Conservation (phyloP, 2,329 filamentous ascomycete genomes). For the Fusarium chaquense region DNA sequence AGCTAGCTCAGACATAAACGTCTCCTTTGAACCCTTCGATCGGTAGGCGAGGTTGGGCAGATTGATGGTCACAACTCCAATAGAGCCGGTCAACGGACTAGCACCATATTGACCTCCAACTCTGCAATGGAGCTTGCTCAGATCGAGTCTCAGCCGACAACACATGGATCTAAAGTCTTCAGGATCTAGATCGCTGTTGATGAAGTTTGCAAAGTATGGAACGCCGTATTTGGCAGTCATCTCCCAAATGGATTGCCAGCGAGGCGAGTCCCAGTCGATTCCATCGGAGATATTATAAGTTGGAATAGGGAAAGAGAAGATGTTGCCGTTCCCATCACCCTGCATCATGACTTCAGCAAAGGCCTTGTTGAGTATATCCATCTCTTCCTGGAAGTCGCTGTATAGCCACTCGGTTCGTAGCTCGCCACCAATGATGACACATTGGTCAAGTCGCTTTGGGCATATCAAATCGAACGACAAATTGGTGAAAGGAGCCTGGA, state of each 20-base stretch:
- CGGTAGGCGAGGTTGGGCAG: conserved; percentile 40
- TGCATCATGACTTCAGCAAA: conserved; percentile 46
- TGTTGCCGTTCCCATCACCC: conserved; percentile 43
- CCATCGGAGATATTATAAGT: conserved; percentile 43
- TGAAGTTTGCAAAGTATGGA: conserved; percentile 45
- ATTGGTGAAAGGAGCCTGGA: conserved; percentile 45
- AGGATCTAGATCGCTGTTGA: conserved; percentile 44
- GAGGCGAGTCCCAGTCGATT: conserved; percentile 43
- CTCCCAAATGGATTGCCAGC: conserved; percentile 43
- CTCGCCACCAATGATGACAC: conserved; percentile 38
- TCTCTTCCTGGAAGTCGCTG: conserved; percentile 43
- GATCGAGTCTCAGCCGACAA: conserved; percentile 40
- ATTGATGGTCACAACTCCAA: conserved; percentile 43
- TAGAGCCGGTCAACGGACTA: conserved; percentile 38
- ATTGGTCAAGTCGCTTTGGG: conserved; percentile 35
- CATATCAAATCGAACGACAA: conserved; percentile 41
- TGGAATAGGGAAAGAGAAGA: conserved; percentile 44
- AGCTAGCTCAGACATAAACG: conserved; percentile 26
- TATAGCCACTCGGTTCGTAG: conserved; percentile 35
- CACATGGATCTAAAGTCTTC: conserved; percentile 46
- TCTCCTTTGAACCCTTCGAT: conserved; percentile 16
- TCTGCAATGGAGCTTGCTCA: conserved; percentile 43
- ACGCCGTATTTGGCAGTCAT: conserved; percentile 47
- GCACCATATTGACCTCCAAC: conserved; percentile 43
- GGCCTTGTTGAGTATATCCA: conserved; percentile 45